Percentiles rank a stretch among this genome's conserved stretches.
Evolutionary conservation across 495 filamentous ascomycete genomes (phyloP).

Genomic region (Neurospora terricola): DNA sequence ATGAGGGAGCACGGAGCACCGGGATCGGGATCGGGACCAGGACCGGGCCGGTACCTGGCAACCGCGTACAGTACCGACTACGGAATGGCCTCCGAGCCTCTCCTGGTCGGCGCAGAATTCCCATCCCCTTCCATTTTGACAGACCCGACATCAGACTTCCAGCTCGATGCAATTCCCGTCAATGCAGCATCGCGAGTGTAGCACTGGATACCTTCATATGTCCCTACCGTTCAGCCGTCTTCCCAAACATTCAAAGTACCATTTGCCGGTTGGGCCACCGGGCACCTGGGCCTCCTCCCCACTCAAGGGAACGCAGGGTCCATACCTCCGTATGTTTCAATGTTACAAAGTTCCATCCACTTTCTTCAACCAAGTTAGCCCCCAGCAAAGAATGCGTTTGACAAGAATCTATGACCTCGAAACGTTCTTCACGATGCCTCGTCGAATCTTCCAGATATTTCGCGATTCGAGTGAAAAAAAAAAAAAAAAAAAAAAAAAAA

Average conservation of each 20-base stretch:
- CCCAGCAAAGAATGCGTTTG: not conserved
- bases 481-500: not conserved
- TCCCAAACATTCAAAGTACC: not conserved
- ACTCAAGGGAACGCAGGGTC: not conserved
- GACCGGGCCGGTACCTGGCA: not conserved
- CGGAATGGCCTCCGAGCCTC: not conserved
- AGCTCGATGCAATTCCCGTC: not conserved
- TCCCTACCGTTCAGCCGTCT: not conserved
- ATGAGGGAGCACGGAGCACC: not conserved
- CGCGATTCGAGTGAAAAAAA: not conserved
- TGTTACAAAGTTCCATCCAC: not conserved
- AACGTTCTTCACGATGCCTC: not conserved
- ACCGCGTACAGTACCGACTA: not conserved
- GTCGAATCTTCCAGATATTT: not conserved
- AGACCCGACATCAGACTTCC: not conserved
- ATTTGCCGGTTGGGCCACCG: not conserved
- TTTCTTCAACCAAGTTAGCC: not conserved
- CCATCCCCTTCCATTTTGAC: not conserved
- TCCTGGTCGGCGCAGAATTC: not conserved
- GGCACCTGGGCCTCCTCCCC: not conserved
- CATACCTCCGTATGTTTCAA: not conserved
- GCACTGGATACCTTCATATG: not conserved
- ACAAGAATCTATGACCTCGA: not conserved
- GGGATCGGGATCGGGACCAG: not conserved
- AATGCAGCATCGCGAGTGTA: not conserved